Conservation (phyloP, 352 stramenopile genomes). For the Peronosclerospora sorghi region DNA sequence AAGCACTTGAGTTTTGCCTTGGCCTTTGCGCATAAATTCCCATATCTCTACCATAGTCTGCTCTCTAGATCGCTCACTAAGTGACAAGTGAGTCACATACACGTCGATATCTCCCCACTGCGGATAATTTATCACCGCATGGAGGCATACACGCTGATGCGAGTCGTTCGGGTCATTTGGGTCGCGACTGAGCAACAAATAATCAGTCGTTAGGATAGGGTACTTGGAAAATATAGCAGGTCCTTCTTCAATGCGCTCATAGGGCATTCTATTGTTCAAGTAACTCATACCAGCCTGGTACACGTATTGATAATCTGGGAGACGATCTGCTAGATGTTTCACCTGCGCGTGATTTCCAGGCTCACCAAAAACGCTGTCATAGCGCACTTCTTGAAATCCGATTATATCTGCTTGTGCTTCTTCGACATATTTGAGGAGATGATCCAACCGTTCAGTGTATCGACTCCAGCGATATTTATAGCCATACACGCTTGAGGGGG, state of each 20-base stretch:
- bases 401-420: conserved; percentile 52
- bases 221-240: conserved; percentile 72
- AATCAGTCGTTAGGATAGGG: conserved; percentile 71
- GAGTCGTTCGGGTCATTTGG: conserved; percentile 76
- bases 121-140: conserved; percentile 59
- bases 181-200: conserved; percentile 66
- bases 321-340: conserved; percentile 48
- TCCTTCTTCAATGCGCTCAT: conserved; percentile 78
- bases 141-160: conserved; percentile 77
- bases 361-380: conserved; percentile 64
- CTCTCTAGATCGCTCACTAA: conserved; percentile 63
- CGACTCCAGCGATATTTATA: conserved; percentile 41
- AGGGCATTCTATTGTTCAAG: conserved; percentile 37
- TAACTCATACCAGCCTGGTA: conserved; percentile 85
- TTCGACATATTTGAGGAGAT: conserved; percentile 47
- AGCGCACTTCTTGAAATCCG: conserved; percentile 83
- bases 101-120: conserved; percentile 64
- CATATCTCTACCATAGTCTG: conserved; percentile 74
- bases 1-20: conserved; percentile 60
- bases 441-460: conserved; percentile 68
- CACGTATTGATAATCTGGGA: conserved; percentile 73
- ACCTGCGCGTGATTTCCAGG: conserved; percentile 60
- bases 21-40: conserved; percentile 59
- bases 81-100: conserved; percentile 80
- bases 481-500: conserved; percentile 55